These are phyloP conservation scores for Debaryomycetaceae sp. DNA, from an alignment of 1,139 yeast species.

Conservation along the genomic window DNA sequence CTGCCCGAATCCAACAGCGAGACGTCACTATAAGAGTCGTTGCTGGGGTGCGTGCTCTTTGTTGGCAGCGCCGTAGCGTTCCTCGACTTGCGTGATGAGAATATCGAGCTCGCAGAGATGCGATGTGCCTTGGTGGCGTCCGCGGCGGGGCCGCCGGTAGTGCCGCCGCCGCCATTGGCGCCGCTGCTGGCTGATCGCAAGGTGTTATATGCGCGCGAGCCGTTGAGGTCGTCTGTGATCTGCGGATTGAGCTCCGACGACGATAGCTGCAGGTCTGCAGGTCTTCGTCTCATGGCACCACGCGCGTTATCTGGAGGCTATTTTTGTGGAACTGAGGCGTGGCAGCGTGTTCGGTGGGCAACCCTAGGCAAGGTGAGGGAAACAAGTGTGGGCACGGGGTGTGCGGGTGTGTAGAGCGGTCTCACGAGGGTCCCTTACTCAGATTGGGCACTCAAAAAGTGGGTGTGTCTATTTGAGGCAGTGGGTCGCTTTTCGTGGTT, in stretches of 20 bases:
- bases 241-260: constrained; percentile 17
- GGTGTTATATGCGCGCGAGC: constrained; percentile 27
- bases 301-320: not conserved
- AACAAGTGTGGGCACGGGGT: too few species aligned
- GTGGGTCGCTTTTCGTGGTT: too few species aligned
- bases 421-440: too few species aligned
- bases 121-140: constrained; percentile 14
- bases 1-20: constrained; percentile 35
- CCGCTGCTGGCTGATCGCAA: constrained; percentile 10
- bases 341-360: too few species aligned
- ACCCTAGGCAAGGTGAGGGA: too few species aligned
- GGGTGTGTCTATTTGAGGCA: too few species aligned
- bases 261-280: constrained; percentile 14
- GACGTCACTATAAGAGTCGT: constrained; percentile 28
- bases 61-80: too few species aligned
- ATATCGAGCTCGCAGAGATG: constrained; percentile 37
- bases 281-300: constrained; percentile 23
- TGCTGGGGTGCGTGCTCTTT: constrained; percentile 7
- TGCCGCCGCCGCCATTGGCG: constrained; percentile 7
- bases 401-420: too few species aligned
- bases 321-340: constrained; percentile 1
- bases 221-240: constrained; percentile 29
- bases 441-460: too few species aligned
- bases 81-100: constrained; percentile 14
- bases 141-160: constrained; percentile 7